A percentile compares a stretch with the other conserved stretches of the same genome.
These are phyloP conservation scores for Geranomyces michiganensis DNA, from an alignment of 192 early-diverging fungal genomes.

Conservation along the genomic window DNA sequence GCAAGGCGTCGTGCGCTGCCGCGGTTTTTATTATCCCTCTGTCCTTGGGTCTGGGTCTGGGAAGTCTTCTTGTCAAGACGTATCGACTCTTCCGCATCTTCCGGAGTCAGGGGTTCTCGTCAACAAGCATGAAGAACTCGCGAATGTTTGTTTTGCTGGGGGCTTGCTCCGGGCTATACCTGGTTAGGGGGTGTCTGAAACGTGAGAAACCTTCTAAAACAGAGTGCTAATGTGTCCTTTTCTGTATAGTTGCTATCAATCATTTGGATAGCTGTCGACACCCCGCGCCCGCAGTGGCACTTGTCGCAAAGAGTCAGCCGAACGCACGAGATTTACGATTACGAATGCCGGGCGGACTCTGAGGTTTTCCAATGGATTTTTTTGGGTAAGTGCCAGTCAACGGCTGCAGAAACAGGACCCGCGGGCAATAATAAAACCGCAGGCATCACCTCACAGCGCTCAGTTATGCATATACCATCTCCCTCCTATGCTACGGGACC, in stretches of 20 bases:
- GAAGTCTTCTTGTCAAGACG: constrained; percentile 28
- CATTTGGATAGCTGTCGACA: too few relatives aligned
- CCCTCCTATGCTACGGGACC: neutral
- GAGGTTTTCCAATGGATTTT: neutral
- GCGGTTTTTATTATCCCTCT: constrained; percentile 10
- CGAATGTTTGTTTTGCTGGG: constrained; percentile 15
- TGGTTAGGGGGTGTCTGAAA: constrained; percentile 5
- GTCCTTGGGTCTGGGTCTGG: constrained; percentile 9
- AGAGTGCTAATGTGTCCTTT: too few relatives aligned
- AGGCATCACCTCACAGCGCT: neutral
- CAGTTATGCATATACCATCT: constrained; percentile 14
- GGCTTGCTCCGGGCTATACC: neutral
- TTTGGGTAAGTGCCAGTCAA: neutral
- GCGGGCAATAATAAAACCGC: too few relatives aligned
- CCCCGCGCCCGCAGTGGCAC: neutral
- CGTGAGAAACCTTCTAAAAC: too few relatives aligned
- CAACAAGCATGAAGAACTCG: neutral
- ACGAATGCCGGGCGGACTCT: neutral
- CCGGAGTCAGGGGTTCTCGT: constrained; percentile 1
- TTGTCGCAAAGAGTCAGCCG: neutral
- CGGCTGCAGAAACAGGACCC: too few relatives aligned
- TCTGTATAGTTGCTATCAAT: constrained; percentile 3
- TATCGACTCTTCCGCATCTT: constrained; percentile 25
- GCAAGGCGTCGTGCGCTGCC: constrained; percentile 12
- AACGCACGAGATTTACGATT: neutral